A percentile compares a stretch with the other conserved stretches of the same genome.
Conservation (phyloP, 192 early-diverging fungal species). For the Backusella morwellensis region DNA sequence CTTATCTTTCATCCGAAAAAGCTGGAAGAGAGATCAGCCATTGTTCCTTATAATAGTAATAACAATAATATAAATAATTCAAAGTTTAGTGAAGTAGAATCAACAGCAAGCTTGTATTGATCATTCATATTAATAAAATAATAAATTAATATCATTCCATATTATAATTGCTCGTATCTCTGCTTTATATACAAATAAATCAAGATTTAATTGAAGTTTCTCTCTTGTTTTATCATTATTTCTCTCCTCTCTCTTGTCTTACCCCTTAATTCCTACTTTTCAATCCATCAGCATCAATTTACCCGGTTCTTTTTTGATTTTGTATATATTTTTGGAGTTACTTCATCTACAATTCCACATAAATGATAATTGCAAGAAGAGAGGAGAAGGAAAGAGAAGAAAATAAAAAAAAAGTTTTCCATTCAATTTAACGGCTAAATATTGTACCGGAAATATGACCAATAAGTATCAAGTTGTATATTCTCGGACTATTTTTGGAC, state of each 20-base stretch:
- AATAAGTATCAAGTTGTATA: neutral
- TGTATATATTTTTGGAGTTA: neutral
- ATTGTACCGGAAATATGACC: neutral
- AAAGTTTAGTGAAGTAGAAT: neutral
- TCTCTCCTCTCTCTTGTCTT: neutral
- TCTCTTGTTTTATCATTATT: too few relatives aligned
- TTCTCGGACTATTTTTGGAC: neutral
- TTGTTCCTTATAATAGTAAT: neutral
- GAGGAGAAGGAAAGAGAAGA: too few relatives aligned
- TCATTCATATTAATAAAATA: neutral
- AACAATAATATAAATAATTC: neutral
- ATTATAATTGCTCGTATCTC: too few relatives aligned
- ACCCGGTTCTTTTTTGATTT: neutral
- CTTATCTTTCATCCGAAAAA: constrained; percentile 31
- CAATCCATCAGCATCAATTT: neutral
- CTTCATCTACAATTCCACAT: neutral
- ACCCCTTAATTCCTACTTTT: neutral
- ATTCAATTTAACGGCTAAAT: neutral
- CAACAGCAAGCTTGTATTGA: neutral
- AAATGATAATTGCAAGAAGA: too few relatives aligned
- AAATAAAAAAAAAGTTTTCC: neutral
- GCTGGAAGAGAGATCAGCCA: neutral
- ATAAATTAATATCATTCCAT: too few relatives aligned
- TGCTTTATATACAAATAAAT: too few relatives aligned
- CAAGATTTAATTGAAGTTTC: too few relatives aligned